Conservation (phyloP, 345 rosid species). For the Citrus reticulata region DNA sequence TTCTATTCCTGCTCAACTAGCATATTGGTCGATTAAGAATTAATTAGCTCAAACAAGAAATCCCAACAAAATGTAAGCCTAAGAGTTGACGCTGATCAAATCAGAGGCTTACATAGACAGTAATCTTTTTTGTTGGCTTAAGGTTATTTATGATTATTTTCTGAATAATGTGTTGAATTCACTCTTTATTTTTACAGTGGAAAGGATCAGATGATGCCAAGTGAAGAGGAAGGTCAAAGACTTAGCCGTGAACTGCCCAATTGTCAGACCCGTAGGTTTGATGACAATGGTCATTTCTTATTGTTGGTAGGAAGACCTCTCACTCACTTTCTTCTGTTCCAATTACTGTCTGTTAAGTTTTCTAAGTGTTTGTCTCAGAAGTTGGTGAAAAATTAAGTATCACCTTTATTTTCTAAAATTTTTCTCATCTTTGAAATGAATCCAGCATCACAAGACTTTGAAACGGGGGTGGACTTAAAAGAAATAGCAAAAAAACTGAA, state of each 20-base stretch:
- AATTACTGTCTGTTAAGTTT: too few species aligned
- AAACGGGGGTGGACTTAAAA: too few species aligned
- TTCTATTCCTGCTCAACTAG: background rate
- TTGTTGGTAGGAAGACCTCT: constrained; percentile 55
- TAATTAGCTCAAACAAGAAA: background rate
- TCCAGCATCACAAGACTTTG: too few species aligned
- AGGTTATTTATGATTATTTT: background rate
- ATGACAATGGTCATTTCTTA: constrained; percentile 64
- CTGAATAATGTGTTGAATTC: background rate
- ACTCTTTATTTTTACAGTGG: constrained; percentile 37
- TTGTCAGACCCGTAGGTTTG: constrained; percentile 51
- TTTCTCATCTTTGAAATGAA: too few species aligned
- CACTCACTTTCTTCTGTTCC: background rate
- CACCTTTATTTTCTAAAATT: background rate
- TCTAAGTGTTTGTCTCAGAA: background rate
- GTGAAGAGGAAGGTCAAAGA: constrained; percentile 60
- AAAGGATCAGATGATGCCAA: constrained; percentile 71
- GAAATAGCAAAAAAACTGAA: too few species aligned
- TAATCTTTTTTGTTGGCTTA: background rate
- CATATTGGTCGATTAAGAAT: background rate
- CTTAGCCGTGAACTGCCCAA: constrained; percentile 38
- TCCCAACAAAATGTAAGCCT: background rate
- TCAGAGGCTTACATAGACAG: background rate
- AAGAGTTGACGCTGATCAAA: background rate
- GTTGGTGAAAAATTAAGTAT: background rate